Percentiles rank a stretch among this genome's conserved stretches.
These are phyloP conservation scores for Dioscorea dumetorum DNA, from an alignment of 106 monocot species.

Conservation along the genomic window DNA sequence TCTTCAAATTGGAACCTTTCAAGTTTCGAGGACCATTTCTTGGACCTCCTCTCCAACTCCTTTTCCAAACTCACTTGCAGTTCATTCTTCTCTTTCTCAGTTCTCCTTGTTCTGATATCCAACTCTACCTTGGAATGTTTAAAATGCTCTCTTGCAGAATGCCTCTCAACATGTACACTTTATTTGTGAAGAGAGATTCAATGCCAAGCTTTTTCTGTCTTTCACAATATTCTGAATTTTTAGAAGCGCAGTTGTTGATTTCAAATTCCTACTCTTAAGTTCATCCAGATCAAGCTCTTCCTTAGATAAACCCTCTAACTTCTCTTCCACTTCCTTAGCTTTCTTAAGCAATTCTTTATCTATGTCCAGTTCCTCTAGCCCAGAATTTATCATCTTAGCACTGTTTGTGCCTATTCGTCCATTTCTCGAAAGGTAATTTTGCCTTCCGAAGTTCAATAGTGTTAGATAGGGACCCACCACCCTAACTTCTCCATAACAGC, in stretches of 20 bases:
- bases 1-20: constrained; percentile 77
- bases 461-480: no score
- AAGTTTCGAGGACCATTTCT: constrained; percentile 73
- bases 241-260: constrained; percentile 23
- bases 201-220: constrained; percentile 51
- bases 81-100: constrained; percentile 80
- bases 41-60: constrained; percentile 78
- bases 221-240: constrained; percentile 36
- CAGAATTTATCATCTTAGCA: constrained; percentile 7
- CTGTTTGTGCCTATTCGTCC: constrained; percentile 1
- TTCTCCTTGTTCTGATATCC: constrained; percentile 62
- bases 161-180: constrained; percentile 58
- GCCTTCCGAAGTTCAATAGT: constrained; percentile 7
- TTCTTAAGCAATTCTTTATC: constrained; percentile 53
- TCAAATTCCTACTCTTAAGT: constrained; percentile 13
- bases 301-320: constrained; percentile 22
- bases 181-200: constrained; percentile 66
- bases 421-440: constrained; percentile 14
- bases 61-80: constrained; percentile 62
- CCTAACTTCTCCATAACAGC: no score
- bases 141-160: constrained; percentile 40
- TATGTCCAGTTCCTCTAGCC: constrained; percentile 13
- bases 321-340: constrained; percentile 56
- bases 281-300: constrained; percentile 37
- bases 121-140: constrained; percentile 50